Conservation (phyloP, 805 yeast genomes). For the Groenewaldozyma salmanticensis region DNA sequence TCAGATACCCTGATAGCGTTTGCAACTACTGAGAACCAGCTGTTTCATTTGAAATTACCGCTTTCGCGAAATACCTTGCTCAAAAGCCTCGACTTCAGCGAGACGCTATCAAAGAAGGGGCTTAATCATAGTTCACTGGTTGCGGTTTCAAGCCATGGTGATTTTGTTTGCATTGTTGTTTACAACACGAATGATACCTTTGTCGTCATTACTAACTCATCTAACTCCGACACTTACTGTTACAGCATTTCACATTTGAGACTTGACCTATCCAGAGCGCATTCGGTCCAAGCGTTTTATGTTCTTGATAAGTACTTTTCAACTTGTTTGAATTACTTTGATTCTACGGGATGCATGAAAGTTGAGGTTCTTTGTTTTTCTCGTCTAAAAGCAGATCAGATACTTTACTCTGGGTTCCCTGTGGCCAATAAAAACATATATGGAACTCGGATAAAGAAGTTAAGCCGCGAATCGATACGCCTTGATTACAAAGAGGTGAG, state of each 20-base stretch:
- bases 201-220: neutral
- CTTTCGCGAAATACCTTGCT: neutral
- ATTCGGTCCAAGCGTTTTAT: neutral
- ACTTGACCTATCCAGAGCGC: neutral
- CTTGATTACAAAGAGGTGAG: neutral
- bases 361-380: neutral
- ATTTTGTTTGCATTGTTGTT: neutral
- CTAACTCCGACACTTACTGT: neutral
- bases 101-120: too few relatives aligned
- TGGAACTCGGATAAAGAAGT: neutral
- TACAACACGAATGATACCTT: neutral
- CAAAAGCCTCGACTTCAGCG: neutral
- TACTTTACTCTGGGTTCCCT: neutral
- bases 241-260: neutral
- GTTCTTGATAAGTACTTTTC: neutral
- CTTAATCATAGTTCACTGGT: neutral
- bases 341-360: neutral
- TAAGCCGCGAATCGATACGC: neutral
- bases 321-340: neutral
- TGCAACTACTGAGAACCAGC: conserved; percentile 3
- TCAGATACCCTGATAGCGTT: conserved; percentile 9
- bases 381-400: neutral
- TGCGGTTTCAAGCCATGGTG: neutral
- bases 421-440: neutral
- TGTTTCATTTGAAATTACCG: neutral